These are phyloP conservation scores for Cenchrus americanus DNA, from an alignment of 176 grass and related monocot genomes.

Conservation along the genomic window DNA sequence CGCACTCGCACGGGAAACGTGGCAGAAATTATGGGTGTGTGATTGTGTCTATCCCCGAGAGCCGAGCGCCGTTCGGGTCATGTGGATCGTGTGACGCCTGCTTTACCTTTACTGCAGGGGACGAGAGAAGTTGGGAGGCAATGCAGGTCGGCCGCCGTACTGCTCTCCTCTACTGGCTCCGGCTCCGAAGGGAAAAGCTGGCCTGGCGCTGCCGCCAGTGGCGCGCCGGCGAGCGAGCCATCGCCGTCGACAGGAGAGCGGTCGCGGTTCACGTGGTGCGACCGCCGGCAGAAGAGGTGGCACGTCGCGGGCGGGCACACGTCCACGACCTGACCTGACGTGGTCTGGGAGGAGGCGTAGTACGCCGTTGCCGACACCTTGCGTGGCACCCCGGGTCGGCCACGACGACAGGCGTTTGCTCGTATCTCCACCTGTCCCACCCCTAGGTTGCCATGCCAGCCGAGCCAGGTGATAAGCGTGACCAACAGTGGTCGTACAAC, in stretches of 20 bases:
- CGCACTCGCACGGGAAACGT: conserved; percentile 19
- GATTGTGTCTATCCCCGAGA: neutral
- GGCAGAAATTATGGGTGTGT: conserved; percentile 13
- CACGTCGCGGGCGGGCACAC: neutral
- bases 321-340: neutral
- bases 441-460: too few species aligned
- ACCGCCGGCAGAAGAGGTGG: neutral
- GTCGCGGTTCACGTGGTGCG: neutral
- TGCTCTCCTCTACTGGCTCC: neutral
- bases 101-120: too few species aligned
- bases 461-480: neutral
- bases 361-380: conserved; percentile 1
- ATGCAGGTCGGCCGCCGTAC: neutral
- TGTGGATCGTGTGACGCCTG: conserved; percentile 24
- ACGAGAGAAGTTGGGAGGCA: too few species aligned
- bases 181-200: too few species aligned
- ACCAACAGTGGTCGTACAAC: neutral
- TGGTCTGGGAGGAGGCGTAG: too few species aligned
- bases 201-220: too few species aligned
- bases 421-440: too few species aligned
- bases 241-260: conserved; percentile 20
- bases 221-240: neutral
- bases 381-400: neutral
- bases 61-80: neutral
- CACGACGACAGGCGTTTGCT: too few species aligned